These are phyloP conservation scores for Mucor saturninus DNA, from an alignment of 371 early-diverging fungal genomes.

Conservation along the genomic window DNA sequence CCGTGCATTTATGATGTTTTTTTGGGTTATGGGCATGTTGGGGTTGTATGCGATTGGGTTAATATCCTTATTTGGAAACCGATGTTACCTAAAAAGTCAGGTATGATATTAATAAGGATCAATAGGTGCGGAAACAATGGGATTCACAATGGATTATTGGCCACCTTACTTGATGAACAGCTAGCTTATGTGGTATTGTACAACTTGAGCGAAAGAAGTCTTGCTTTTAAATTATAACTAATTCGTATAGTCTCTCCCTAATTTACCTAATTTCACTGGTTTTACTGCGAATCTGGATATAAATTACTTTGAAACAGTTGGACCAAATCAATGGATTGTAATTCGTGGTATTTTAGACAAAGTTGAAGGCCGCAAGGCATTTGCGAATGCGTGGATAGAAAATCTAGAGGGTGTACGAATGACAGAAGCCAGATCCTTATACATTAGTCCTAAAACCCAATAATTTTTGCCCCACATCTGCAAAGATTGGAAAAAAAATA, in stretches of 20 bases:
- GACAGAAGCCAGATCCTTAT: constrained; percentile 38
- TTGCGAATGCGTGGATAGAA: constrained; percentile 67
- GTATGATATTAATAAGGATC: not conserved
- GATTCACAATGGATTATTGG: constrained; percentile 73
- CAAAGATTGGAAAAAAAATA: not conserved
- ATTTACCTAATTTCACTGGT: constrained; percentile 69
- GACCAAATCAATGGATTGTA: constrained; percentile 67
- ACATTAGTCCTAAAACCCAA: constrained; percentile 34
- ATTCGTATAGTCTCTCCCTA: constrained; percentile 50
- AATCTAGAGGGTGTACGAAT: constrained; percentile 51
- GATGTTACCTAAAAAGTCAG: constrained; percentile 5
- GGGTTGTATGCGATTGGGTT: constrained; percentile 14
- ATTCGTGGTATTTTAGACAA: constrained; percentile 55
- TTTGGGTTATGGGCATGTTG: constrained; percentile 8
- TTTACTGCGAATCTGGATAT: constrained; percentile 80
- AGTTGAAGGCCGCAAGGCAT: constrained; percentile 78
- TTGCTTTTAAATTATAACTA: not conserved
- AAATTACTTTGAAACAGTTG: constrained; percentile 70
- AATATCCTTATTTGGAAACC: constrained; percentile 2
- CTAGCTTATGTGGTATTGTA: constrained; percentile 54
- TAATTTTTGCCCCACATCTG: constrained; percentile 7
- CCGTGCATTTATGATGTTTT: not conserved
- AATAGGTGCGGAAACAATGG: constrained; percentile 64
- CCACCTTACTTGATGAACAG: constrained; percentile 72
- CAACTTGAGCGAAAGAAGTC: too few species aligned